Evolutionary conservation across 495 filamentous ascomycete genomes (phyloP).

Genomic region (Sphaerosporella brunnea): DNA sequence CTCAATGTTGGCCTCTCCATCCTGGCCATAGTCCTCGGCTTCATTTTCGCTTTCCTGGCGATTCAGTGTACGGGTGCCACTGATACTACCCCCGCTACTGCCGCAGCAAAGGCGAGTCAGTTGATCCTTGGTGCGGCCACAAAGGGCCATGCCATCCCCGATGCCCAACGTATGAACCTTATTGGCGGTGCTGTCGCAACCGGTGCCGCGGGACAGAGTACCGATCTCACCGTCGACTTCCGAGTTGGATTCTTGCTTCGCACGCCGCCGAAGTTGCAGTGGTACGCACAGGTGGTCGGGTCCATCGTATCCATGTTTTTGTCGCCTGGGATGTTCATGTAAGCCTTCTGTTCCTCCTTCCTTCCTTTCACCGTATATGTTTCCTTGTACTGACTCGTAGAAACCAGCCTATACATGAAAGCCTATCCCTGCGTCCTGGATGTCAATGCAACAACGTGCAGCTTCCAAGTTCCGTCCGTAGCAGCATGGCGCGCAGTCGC

Average conservation of each 20-base stretch:
- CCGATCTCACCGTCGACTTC: slow-evolving; percentile 41
- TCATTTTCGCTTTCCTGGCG: slow-evolving; percentile 51
- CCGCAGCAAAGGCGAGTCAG: slow-evolving; percentile 49
- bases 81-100: slow-evolving; percentile 46
- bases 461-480: slow-evolving; percentile 44
- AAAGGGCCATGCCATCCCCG: slow-evolving; percentile 28
- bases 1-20: slow-evolving; percentile 44
- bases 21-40: slow-evolving; percentile 42
- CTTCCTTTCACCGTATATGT: background rate
- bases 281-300: slow-evolving; percentile 44
- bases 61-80: slow-evolving; percentile 47
- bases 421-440: slow-evolving; percentile 50
- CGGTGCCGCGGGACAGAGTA: slow-evolving; percentile 40
- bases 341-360: slow-evolving; percentile 22
- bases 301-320: slow-evolving; percentile 44
- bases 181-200: slow-evolving; percentile 43
- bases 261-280: slow-evolving; percentile 45
- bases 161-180: slow-evolving; percentile 44
- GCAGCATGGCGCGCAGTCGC: slow-evolving; percentile 48
- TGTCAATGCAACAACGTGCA: slow-evolving; percentile 29
- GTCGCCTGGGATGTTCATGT: slow-evolving; percentile 40
- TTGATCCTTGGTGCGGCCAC: slow-evolving; percentile 47
- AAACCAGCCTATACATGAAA: slow-evolving; percentile 38
- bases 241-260: slow-evolving; percentile 45
- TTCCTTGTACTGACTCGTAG: too few relatives aligned